Evolutionary conservation across 2,329 filamentous ascomycete genomes (phyloP).

Genomic region (Celoporthe dispersa): DNA sequence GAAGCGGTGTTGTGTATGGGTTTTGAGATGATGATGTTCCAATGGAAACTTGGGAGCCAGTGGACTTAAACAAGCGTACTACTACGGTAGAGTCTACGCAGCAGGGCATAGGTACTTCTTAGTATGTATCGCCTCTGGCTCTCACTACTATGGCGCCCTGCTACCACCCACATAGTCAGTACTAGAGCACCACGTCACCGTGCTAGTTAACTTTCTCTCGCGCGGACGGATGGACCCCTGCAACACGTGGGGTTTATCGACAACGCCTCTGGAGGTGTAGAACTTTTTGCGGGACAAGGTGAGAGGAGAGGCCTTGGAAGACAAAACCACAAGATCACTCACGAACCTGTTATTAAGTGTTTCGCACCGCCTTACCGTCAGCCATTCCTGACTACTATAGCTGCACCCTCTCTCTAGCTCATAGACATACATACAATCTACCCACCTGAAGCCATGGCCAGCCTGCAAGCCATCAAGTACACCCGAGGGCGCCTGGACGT

Average conservation of each 20-base stretch:
- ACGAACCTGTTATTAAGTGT: neutral
- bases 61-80: neutral
- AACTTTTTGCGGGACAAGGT: conserved; percentile 1
- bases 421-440: neutral
- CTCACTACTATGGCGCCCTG: too few relatives aligned
- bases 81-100: too few relatives aligned
- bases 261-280: neutral
- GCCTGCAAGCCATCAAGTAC: conserved; percentile 79
- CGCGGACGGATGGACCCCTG: neutral
- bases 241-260: conserved; percentile 4
- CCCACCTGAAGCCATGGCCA: conserved; percentile 48
- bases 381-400: neutral
- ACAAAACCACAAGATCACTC: neutral
- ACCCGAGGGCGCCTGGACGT: conserved; percentile 73
- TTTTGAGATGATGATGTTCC: neutral
- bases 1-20: neutral
- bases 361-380: neutral
- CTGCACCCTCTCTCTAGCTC: neutral
- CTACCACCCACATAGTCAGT: too few relatives aligned
- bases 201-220: neutral
- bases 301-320: neutral
- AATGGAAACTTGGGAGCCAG: too few relatives aligned
- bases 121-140: too few relatives aligned
- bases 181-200: neutral
- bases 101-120: too few relatives aligned